A percentile compares a stretch with the other conserved stretches of the same genome.
Conservation (phyloP, 2,329 filamentous ascomycete species). For the Teratosphaeria epicoccoides region DNA sequence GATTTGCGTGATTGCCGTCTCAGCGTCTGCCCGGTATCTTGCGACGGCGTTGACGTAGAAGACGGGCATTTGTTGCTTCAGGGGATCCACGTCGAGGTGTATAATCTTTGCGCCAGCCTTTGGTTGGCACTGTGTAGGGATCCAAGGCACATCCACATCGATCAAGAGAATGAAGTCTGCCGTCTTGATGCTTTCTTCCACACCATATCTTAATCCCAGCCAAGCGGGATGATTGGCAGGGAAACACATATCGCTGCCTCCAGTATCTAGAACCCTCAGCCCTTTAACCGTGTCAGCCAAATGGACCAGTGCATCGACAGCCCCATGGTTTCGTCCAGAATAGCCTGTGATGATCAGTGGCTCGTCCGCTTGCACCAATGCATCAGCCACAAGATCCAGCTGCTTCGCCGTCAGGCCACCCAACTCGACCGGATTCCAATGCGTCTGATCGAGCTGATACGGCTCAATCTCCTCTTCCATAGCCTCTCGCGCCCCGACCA, state of each 20-base stretch:
- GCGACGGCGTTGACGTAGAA: constrained; percentile 46
- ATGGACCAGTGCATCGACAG: constrained; percentile 52
- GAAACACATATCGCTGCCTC: constrained; percentile 73
- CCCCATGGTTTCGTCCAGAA: constrained; percentile 55
- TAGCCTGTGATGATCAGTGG: constrained; percentile 65
- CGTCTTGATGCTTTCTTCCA: constrained; percentile 59
- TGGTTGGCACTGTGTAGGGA: constrained; percentile 62
- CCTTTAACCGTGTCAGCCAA: constrained; percentile 59
- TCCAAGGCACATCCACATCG: constrained; percentile 90
- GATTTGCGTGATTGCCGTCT: constrained; percentile 57
- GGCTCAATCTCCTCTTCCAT: constrained; percentile 77
- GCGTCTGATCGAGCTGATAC: constrained; percentile 55
- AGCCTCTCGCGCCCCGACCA: constrained; percentile 66
- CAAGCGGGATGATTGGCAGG: constrained; percentile 54
- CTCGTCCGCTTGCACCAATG: constrained; percentile 52
- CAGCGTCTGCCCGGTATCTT: constrained; percentile 42
- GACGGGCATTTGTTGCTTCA: constrained; percentile 53
- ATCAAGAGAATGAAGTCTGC: constrained; percentile 79
- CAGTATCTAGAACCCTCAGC: constrained; percentile 62
- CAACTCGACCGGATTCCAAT: constrained; percentile 62
- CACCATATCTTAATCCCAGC: constrained; percentile 58
- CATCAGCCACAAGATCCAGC: constrained; percentile 49
- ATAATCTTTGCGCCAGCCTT: constrained; percentile 47
- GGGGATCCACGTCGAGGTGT: constrained; percentile 56
- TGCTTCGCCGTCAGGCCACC: constrained; percentile 49